Base-by-base conservation (phyloP, 2,329 filamentous ascomycete species). In the Pseudofabraea citricarpa region DNA sequence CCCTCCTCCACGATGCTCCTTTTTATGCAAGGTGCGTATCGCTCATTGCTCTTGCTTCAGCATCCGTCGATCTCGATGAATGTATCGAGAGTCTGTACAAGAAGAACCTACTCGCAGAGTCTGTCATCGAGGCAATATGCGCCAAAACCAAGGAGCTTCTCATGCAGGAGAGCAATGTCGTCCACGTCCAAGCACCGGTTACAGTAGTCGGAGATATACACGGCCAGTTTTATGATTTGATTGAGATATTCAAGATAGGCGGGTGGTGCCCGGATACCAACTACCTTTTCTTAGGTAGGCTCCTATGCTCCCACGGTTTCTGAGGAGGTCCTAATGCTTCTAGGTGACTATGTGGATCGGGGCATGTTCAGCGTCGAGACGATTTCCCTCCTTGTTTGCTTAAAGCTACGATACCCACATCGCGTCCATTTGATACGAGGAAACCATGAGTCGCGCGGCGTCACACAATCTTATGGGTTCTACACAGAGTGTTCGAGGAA, bases 111-210 rank as follows among this genome's bases (percentile, higher is more conserved):
- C 81, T 98, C 46, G 90, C 93, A 59, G 93, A 98, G 69, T 95
- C 91, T 32, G 90, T 98, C 54, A 91, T 98, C 67, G 93, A 98
- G 72, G 93, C 93, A 60, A 91, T 98, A 81, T 98, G 93, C 72
- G 90, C 93, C 66, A 98, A 98, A 68, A 93, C 94, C 18, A 98
- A 98, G 64, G 93, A 98, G 73, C 76, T 98, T 56, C 78, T 98
- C 56, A 98, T 98, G 93, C 91, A 94, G 64, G 93, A 98, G 80
- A 97, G 91, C 78, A 98, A 98, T 69, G 93, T 98, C 50, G 93
- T 98, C 48, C 93, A 98, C 66, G 94, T 98, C 50, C 82, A 83
- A 57, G 90, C 93, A 23, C 93, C 93, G 2, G 89, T 98, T 46
- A 98, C 93, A 13, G 93, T 98, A 8, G 93, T 98, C 29, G 93